These are phyloP conservation scores for Byssothecium circinans DNA, from an alignment of 2,329 filamentous ascomycete species.

Conservation along the genomic window DNA sequence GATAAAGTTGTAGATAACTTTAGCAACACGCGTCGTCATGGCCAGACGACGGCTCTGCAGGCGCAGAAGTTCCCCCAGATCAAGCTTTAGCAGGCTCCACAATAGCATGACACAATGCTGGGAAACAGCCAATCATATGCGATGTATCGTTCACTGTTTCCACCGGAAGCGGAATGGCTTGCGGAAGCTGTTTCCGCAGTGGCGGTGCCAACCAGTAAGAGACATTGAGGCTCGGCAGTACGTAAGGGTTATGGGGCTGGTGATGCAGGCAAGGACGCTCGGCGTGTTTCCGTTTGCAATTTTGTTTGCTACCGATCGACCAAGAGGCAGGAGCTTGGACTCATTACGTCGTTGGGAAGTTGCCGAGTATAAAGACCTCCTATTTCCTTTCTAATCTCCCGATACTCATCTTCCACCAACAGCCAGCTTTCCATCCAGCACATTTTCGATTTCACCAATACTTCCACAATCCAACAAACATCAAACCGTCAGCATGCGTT, in stretches of 20 bases:
- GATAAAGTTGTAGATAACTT: too few relatives aligned
- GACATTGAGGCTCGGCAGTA: constrained; percentile 8
- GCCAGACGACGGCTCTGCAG: constrained; percentile 1
- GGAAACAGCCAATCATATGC: constrained; percentile 13
- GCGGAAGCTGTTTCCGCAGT: constrained; percentile 1
- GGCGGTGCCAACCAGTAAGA: constrained; percentile 17
- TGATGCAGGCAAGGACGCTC: constrained; percentile 12
- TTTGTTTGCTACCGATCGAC: constrained; percentile 13
- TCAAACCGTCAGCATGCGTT: constrained; percentile 37
- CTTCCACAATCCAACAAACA: constrained; percentile 1
- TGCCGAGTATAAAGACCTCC: constrained; percentile 5
- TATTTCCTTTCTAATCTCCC: constrained; percentile 1
- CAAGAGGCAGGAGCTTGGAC: neutral
- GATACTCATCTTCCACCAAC: constrained; percentile 1
- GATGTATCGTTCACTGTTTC: neutral
- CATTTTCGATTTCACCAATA: constrained; percentile 2
- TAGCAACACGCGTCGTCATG: constrained; percentile 6
- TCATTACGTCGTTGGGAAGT: constrained; percentile 8
- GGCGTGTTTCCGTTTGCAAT: too few relatives aligned
- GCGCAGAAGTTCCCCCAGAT: constrained; percentile 8
- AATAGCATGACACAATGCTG: constrained; percentile 15
- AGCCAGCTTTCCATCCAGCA: neutral
- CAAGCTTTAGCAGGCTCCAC: constrained; percentile 11
- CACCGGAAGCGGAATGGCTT: constrained; percentile 10
- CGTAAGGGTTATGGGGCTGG: constrained; percentile 16